Evolutionary conservation across 1,284 basidiomycete species (phyloP).

Genomic region (Exobasidium cylindrosporum): DNA sequence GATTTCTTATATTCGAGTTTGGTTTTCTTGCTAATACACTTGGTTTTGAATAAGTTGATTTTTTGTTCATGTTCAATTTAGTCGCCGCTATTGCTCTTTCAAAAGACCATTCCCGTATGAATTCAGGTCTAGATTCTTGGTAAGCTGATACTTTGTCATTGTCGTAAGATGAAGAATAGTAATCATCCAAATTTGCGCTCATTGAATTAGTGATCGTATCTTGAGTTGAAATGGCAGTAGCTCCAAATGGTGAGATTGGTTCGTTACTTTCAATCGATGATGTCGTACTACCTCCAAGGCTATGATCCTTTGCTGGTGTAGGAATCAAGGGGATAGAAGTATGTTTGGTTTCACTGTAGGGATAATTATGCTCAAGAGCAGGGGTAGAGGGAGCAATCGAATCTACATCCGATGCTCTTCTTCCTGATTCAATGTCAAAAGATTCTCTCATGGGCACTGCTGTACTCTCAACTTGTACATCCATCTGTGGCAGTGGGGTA

Average conservation of each 20-base stretch:
- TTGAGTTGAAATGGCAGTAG: constrained; percentile 12
- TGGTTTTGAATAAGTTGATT: background rate
- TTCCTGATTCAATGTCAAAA: constrained; percentile 19
- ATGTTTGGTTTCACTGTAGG: no score
- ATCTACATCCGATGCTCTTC: constrained; percentile 12
- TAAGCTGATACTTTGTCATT: constrained; percentile 14
- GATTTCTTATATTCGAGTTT: background rate
- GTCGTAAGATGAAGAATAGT: constrained; percentile 8
- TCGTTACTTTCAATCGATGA: constrained; percentile 34
- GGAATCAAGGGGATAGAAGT: background rate
- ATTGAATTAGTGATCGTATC: constrained; percentile 5
- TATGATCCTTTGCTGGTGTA: constrained; percentile 13
- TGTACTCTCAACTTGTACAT: background rate
- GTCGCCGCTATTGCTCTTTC: constrained; percentile 17
- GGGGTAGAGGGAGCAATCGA: constrained; percentile 8
- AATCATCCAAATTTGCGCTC: constrained; percentile 16
- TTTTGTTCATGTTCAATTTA: background rate
- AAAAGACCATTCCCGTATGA: constrained; percentile 45
- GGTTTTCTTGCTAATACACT: background rate
- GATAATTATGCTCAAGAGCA: constrained; percentile 9
- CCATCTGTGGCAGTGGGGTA: background rate
- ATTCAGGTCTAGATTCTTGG: constrained; percentile 33
- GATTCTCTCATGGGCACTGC: background rate
- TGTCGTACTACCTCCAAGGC: constrained; percentile 9
- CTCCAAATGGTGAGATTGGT: constrained; percentile 16